Evolutionary conservation across 768 basidiomycete genomes (phyloP), one percentile per base, ranked within the genome.

Genomic region (Leccinum subtestaceum): DNA sequence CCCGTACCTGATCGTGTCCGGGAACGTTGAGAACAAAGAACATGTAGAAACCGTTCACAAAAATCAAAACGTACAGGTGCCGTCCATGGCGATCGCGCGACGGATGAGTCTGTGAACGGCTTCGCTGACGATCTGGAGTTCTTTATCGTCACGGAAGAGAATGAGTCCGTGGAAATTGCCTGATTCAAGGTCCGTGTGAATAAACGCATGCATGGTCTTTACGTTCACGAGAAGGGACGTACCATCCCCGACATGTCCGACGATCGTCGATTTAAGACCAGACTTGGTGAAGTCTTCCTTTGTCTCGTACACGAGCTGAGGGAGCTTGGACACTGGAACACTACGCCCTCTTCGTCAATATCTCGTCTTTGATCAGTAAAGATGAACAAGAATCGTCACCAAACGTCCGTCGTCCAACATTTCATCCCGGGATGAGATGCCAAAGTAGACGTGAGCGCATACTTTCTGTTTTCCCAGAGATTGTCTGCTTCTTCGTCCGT

Each of bases 341-440:
- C 85, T 87, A 55, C 5, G 11, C 9, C 19, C 11, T 15, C 11
- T 17, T 32, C 11, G 49, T 60, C 52, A 48, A 17, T 48, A 6
- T 13, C 7, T 19, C n/a, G 27, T 15, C 13, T 2, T 19, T 10
- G 5, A 13, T 10, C 11, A 2, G 1, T 32, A 4, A 48, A 34
- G 21, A 32, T 45, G 10, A 45, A 47, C 15, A 7, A 5, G 36
- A 52, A 27, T 6, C 1, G 77, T 58, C 72, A 91, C 91, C 94
- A 95, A 29, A 95, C 93, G 72, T 95, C 93, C 1, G 94, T 96
- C 23, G 86, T 89, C 93, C 91, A 95, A 60, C 84, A 85, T 45
- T 82, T 83, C 17, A 77, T 74, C 10, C 84, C 90, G 13, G 88
- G 87, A 53, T 83, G 69, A 3, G 84, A 77, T 4, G 83, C 84